Percentiles rank a stretch among this genome's conserved stretches.
These are phyloP conservation scores for Plantago major DNA, from an alignment of 257 asterid genomes.

Conservation along the genomic window DNA sequence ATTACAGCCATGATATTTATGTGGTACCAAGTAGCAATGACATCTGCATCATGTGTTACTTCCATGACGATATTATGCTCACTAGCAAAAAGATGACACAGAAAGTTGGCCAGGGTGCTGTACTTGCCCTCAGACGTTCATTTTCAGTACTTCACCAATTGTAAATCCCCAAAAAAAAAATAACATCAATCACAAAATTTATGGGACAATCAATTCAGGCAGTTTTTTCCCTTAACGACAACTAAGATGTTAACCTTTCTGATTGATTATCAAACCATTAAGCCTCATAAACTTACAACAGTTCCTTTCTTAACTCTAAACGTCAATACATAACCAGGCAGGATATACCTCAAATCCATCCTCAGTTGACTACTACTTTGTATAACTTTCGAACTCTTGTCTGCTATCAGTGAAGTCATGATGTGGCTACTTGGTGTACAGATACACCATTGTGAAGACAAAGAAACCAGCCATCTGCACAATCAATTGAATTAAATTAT, in stretches of 20 bases:
- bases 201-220: constrained; percentile 4
- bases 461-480: constrained; percentile 74
- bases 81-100: too few relatives aligned
- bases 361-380: constrained; percentile 10
- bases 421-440: constrained; percentile 55
- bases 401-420: background rate
- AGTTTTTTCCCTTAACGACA: background rate
- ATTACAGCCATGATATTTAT: background rate
- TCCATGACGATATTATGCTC: too few relatives aligned
- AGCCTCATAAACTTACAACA: constrained; percentile 1
- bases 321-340: background rate
- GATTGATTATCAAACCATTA: constrained; percentile 11
- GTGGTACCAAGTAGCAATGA: background rate
- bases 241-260: constrained; percentile 10
- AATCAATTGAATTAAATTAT: constrained; percentile 2
- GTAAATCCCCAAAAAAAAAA: constrained; percentile 6
- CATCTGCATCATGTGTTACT: too few relatives aligned
- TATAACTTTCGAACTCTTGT: constrained; percentile 7
- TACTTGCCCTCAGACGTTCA: background rate
- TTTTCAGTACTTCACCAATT: background rate
- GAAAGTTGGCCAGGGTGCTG: too few relatives aligned
- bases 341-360: constrained; percentile 11
- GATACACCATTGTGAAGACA: constrained; percentile 51
- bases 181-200: constrained; percentile 12
- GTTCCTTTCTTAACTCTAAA: background rate